Evolutionary conservation across 805 yeast species (phyloP).

Genomic region (Sugiyamaella mastotermitis): DNA sequence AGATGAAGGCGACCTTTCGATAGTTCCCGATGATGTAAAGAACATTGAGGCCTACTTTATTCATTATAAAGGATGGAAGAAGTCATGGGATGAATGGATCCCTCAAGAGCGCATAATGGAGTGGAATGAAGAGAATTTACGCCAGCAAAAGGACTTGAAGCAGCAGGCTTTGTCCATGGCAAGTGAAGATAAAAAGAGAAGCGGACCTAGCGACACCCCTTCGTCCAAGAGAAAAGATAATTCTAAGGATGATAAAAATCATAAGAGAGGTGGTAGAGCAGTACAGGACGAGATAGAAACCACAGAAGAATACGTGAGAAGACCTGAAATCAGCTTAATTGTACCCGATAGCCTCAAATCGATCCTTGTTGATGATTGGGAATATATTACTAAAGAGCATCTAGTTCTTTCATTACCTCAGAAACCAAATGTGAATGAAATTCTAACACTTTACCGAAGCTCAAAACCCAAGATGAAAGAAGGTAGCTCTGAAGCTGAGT

Average conservation of each 20-base stretch:
- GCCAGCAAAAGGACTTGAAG: slow-evolving; percentile 55
- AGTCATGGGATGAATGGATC: slow-evolving; percentile 98
- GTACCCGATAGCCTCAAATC: slow-evolving; percentile 67
- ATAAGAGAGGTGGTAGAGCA: slow-evolving; percentile 17
- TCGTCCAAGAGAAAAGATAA: slow-evolving; percentile 18
- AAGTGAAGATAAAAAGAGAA: slow-evolving; percentile 16
- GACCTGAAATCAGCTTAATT: slow-evolving; percentile 46
- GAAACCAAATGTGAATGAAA: slow-evolving; percentile 43
- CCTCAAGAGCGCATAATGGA: slow-evolving; percentile 59
- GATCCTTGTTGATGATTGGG: slow-evolving; percentile 89
- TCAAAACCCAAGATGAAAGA: slow-evolving; percentile 21
- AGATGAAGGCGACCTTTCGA: slow-evolving; percentile 20
- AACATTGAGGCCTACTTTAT: slow-evolving; percentile 50
- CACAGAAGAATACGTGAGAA: slow-evolving; percentile 31
- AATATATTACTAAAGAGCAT: slow-evolving; percentile 73
- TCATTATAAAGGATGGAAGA: slow-evolving; percentile 94
- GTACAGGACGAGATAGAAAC: slow-evolving; percentile 31
- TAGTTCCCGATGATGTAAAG: slow-evolving; percentile 34
- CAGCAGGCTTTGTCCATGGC: slow-evolving; percentile 37
- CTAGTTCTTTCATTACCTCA: slow-evolving; percentile 64
- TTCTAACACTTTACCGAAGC: slow-evolving; percentile 48
- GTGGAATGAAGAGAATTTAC: slow-evolving; percentile 60
- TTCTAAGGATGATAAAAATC: slow-evolving; percentile 8
- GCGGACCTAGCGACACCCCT: slow-evolving; percentile 11
- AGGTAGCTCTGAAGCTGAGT: slow-evolving; percentile 38